Evolutionary conservation across 257 asterid species (phyloP), one percentile per base, ranked within the genome.

Genomic region (Solanum ossicruentum): DNA sequence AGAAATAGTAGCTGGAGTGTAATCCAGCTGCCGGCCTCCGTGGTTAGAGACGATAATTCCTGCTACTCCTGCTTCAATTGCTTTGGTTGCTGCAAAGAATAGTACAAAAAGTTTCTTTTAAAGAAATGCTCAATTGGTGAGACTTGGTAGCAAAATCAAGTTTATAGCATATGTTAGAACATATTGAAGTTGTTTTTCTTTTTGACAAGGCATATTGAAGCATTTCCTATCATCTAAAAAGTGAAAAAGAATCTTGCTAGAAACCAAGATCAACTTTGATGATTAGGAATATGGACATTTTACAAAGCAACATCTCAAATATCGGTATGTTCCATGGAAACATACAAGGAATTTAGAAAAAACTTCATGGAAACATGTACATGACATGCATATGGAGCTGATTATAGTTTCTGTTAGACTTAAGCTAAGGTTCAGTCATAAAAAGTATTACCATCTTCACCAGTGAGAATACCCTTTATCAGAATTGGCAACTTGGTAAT

Each of bases 21-120:
- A 85, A 82, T 93, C 95, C 15, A 92, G 86, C 85, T 93, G 97
- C 54, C 95, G 92, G 73, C 88, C 97, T 80, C 97, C 97, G 73
- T 92, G 95, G 83, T 93, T 93, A 52, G 97, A 92, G 55, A 93
- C 94, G 4, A 93, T 55, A 18, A 93, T 88, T 57, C 95, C 94
- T 18, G 91, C 89, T 58, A 89, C 91, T 66, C 94, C 95, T 71
- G 84, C 95, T 87, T 93, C 95, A 86, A 92, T 28, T 12, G 97
- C 92, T 86, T 84, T 89, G 56, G 86, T 81, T 47, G 97, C 97
- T 92, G 90, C 88, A 85, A 45, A 47, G 36, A 52, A 69, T 66
- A 15, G 73, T 66, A 66, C 7, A 17, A 43, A 8, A 56, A 21
- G 7, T 11, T 20, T n/a, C 63, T 71, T 43, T 43, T 10, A 18